These are phyloP conservation scores for Neopestalotiopsis sp. DNA, from an alignment of 2,329 filamentous ascomycete genomes.

Conservation along the genomic window DNA sequence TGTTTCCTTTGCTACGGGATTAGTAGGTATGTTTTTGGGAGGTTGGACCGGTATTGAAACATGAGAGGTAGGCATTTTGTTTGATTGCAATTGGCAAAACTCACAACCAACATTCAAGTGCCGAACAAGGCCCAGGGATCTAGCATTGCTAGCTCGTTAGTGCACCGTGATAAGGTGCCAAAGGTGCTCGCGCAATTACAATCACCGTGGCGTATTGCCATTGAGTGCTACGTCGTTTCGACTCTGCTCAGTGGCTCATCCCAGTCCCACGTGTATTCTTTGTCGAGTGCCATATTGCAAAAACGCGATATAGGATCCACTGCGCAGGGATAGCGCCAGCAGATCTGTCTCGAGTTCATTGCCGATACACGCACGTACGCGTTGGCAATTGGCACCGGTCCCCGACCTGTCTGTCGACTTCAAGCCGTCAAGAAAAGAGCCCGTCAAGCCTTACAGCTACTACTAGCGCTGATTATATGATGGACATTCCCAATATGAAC, in stretches of 20 bases:
- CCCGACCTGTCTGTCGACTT: not conserved
- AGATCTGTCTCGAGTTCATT: slow-evolving; percentile 3
- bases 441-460: too few species aligned
- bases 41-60: not conserved
- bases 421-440: not conserved
- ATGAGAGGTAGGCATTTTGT: not conserved
- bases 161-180: too few species aligned
- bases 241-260: not conserved
- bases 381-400: not conserved
- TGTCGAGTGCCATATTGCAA: not conserved
- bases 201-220: not conserved
- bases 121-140: not conserved
- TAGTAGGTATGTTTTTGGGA: not conserved
- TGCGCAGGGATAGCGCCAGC: not conserved
- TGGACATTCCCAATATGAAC: not conserved
- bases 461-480: not conserved
- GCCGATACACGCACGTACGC: not conserved
- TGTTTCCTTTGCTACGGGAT: not conserved
- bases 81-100: not conserved
- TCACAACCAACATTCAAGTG: not conserved
- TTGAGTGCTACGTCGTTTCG: not conserved
- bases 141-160: too few species aligned
- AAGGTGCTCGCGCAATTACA: not conserved
- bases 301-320: not conserved
- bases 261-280: not conserved